Conservation (phyloP, 352 stramenopile species). For the Phytophthora sp. region DNA sequence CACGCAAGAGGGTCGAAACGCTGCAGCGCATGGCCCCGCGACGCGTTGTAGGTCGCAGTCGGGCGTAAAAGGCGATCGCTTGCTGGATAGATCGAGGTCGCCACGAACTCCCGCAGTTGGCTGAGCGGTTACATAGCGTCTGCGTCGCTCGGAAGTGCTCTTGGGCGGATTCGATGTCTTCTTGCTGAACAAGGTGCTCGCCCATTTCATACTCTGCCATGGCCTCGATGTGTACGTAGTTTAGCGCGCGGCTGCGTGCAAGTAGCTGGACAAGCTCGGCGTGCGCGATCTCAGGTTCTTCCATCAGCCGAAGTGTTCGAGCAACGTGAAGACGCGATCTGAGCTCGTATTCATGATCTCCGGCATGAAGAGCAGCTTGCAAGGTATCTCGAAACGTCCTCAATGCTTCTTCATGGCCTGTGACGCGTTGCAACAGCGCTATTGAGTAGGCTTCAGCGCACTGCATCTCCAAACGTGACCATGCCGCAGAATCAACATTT, state of each 20-base stretch:
- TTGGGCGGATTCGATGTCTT: slow-evolving; percentile 46
- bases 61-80: slow-evolving; percentile 62
- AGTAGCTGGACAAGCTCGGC: slow-evolving; percentile 51
- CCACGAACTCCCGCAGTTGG: slow-evolving; percentile 43
- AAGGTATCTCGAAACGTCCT: slow-evolving; percentile 56
- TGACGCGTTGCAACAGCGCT: slow-evolving; percentile 40
- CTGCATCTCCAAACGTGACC: slow-evolving; percentile 49
- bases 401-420: slow-evolving; percentile 45
- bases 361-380: slow-evolving; percentile 35
- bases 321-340: slow-evolving; percentile 47
- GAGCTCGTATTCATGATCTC: slow-evolving; percentile 53
- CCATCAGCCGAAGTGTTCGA: slow-evolving; percentile 36
- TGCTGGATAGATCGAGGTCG: slow-evolving; percentile 47
- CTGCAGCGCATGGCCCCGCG: slow-evolving; percentile 40
- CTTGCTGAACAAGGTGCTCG: slow-evolving; percentile 40
- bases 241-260: slow-evolving; percentile 38
- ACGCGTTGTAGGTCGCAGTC: slow-evolving; percentile 33
- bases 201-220: slow-evolving; percentile 60
- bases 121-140: slow-evolving; percentile 54
- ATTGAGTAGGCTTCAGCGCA: slow-evolving; percentile 48
- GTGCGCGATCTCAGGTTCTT: slow-evolving; percentile 45
- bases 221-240: slow-evolving; percentile 49
- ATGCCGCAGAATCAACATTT: not conserved
- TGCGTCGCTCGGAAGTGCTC: slow-evolving; percentile 47
- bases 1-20: slow-evolving; percentile 13